phyloP scores from a whole-genome alignment of 192 early-diverging fungal species.

The Gryganskiella cystojenkinii region DNA sequence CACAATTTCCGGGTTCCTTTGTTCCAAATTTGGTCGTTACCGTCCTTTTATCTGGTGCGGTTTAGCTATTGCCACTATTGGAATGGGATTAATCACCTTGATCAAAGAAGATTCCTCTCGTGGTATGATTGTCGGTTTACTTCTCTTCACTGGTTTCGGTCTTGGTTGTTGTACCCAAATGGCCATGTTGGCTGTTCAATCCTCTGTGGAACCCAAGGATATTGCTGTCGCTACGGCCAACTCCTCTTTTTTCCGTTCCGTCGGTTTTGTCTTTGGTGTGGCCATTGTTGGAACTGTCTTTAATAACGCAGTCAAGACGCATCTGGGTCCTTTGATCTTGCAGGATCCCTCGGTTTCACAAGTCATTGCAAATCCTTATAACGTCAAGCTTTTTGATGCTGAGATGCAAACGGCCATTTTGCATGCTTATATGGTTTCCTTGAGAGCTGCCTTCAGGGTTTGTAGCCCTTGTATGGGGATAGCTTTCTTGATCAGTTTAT shows the following conservation, averaged over 20 bases:
- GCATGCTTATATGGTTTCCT: slow-evolving; percentile 57
- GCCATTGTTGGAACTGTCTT: slow-evolving; percentile 53
- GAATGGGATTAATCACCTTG: slow-evolving; percentile 66
- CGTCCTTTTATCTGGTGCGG: slow-evolving; percentile 58
- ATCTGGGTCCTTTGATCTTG: slow-evolving; percentile 7
- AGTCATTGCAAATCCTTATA: slow-evolving; percentile 28
- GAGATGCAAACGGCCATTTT: slow-evolving; percentile 51
- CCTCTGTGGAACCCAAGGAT: slow-evolving; percentile 63
- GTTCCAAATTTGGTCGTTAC: slow-evolving; percentile 61
- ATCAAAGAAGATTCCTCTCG: slow-evolving; percentile 54
- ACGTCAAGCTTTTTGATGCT: slow-evolving; percentile 31
- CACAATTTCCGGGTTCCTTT: slow-evolving; percentile 68
- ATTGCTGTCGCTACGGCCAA: slow-evolving; percentile 75
- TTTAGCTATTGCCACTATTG: slow-evolving; percentile 63
- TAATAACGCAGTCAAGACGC: slow-evolving; percentile 45
- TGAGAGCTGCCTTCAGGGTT: slow-evolving; percentile 62
- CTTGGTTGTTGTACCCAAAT: slow-evolving; percentile 77
- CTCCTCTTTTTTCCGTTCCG: slow-evolving; percentile 66
- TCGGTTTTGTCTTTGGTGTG: slow-evolving; percentile 38
- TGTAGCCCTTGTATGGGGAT: slow-evolving; percentile 57
- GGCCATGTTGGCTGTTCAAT: slow-evolving; percentile 71
- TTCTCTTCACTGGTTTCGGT: slow-evolving; percentile 79
- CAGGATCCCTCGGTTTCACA: neutral
- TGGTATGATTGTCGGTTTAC: slow-evolving; percentile 65
- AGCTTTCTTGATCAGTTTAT: slow-evolving; percentile 52